Evolutionary conservation across 345 rosid genomes (phyloP), one percentile per base, ranked within the genome.

Genomic region (Theobroma cacao): DNA sequence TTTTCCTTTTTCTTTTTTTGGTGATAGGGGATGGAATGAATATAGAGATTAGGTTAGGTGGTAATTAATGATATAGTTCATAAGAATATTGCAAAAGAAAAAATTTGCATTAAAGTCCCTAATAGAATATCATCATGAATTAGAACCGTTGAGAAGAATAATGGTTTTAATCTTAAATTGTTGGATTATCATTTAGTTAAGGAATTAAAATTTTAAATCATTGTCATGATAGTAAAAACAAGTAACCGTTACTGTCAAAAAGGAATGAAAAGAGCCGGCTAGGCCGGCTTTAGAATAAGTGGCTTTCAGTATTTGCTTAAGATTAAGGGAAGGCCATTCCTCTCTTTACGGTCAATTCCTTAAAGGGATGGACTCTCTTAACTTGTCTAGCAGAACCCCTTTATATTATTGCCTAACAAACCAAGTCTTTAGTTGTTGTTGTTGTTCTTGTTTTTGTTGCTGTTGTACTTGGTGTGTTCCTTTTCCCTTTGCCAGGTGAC

Each of bases 281-380:
- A 53, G 85, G 90, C 84, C 88, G 90, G 96, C 86, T 79, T 45
- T 8, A 82, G 82, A 82, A 79, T 73, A 80, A 77, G 85, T 80
- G 74, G 28, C 72, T 83, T 63, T 68, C 58, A 73, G 77, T 52
- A 73, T 83, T 92, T 94, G 95, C 97, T 94, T 92, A 75, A 85
- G 75, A 88, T 53, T 48, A 70, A 69, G 92, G 98, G 52, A 94
- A 88, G 77, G 75, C 72, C 86, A 78, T 75, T 59, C 84, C 80
- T 83, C 83, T 85, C 78, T 73, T 81, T 84, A 72, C 84, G 82
- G 88, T 88, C 92, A 89, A 85, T 91, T 88, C 82, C 90, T 92
- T 85, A 0, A 85, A 86, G 88, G 56, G 71, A 86, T 80, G 87
- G 89, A 63, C 85, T 87, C 89, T 80, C 41, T 80, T 34, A 70